Evolutionary conservation across 2,329 filamentous ascomycete species (phyloP), one percentile per base, ranked within the genome.

Genomic region (Xylariaceae sp.): DNA sequence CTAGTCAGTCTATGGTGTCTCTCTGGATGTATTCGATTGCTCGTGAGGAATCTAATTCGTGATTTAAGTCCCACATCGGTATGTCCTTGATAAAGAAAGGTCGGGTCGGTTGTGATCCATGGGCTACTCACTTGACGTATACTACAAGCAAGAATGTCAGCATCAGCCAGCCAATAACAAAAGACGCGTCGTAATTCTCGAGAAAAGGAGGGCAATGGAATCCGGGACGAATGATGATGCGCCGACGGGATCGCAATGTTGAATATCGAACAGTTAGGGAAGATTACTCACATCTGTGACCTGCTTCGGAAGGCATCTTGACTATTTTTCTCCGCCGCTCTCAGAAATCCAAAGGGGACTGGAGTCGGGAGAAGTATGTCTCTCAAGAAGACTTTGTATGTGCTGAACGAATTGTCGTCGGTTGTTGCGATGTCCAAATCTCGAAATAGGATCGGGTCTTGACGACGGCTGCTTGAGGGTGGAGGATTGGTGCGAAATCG

Each of bases 221-320:
- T 40, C 14, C 19, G 12, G 46, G 40, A 40, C 52, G 50, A 40
- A 59, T 59, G 21, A 29, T 44, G 23, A 26, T 43, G 37, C 40
- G 23, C 44, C 6, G n/a, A 48, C 57, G 55, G 52, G 55, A 59
- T 48, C 44, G 55, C 48, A 42, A 57, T 55, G 10, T 23, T 20
- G 42, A 43, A n/a, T 26, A 64, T 62, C 40, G 59, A 61, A 50
- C 49, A 49, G 50, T 21, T 47, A 54, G 44, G 61, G 62, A 60
- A 64, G 19, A 67, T 41, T 50, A 90, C 90, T 90, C 81, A 93
- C 90, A 83, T 89, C 90, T 87, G 87, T 93, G 89, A 81, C 89
- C 89, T 77, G 88, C 83, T 86, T 91, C 89, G 76, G 89, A 88
- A 89, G 89, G 86, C 90, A 95, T 95, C 79, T 85, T 92, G 88